Percentiles rank a stretch among this genome's conserved stretches.
phyloP scores from a whole-genome alignment of 805 yeast species.

The Saccharomycopsis capsularis region DNA sequence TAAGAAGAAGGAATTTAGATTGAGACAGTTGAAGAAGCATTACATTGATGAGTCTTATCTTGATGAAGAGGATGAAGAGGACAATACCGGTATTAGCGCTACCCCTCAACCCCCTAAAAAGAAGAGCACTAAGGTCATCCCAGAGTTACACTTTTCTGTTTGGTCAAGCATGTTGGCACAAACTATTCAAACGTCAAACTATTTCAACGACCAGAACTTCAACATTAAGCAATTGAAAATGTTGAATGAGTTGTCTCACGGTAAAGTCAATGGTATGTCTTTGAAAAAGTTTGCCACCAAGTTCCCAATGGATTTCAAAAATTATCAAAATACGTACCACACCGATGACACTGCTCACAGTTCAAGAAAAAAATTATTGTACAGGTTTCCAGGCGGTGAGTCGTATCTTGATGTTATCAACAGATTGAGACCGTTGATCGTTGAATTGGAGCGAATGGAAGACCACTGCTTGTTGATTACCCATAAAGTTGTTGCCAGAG shows the following conservation, averaged over 20 bases:
- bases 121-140: constrained; percentile 32
- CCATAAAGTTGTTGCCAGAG: constrained; percentile 87
- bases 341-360: constrained; percentile 2
- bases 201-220: constrained; percentile 66
- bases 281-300: constrained; percentile 69
- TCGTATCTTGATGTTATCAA: constrained; percentile 91
- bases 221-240: constrained; percentile 85
- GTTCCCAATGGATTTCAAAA: constrained; percentile 69
- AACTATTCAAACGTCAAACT: constrained; percentile 68
- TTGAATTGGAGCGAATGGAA: constrained; percentile 86
- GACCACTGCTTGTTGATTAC: constrained; percentile 79
- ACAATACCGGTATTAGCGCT: background rate
- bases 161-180: constrained; percentile 88
- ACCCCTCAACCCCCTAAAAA: background rate
- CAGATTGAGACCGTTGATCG: constrained; percentile 80
- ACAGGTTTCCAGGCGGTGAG: constrained; percentile 96
- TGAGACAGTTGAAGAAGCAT: constrained; percentile 50
- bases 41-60: constrained; percentile 32
- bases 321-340: constrained; percentile 28
- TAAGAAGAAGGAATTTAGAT: constrained; percentile 65
- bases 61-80: constrained; percentile 26
- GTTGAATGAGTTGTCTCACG: constrained; percentile 92
- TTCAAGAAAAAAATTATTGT: constrained; percentile 70
- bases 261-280: constrained; percentile 86
- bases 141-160: constrained; percentile 75